A percentile compares a stretch with the other conserved stretches of the same genome.
phyloP scores from a whole-genome alignment of 2,329 filamentous ascomycete species.

The Cladosporium sp. region DNA sequence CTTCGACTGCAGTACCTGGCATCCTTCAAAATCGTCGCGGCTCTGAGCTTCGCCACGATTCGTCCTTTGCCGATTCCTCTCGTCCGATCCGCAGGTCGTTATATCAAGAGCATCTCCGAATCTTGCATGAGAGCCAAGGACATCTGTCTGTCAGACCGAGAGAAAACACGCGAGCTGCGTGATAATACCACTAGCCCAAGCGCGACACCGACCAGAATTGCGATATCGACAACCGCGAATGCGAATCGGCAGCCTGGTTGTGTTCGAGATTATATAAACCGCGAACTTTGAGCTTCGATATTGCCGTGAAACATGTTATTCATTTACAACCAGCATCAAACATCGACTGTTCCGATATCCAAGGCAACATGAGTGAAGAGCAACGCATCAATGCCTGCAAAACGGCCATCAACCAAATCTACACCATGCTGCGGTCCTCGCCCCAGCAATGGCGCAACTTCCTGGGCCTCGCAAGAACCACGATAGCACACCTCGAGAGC shows the following conservation, averaged over 20 bases:
- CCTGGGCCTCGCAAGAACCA: conserved; percentile 33
- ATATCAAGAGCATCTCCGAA: not conserved
- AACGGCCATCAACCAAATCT: conserved; percentile 31
- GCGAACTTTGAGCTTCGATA: no score
- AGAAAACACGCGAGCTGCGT: not conserved
- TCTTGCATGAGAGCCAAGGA: not conserved
- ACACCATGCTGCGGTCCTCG: conserved; percentile 29
- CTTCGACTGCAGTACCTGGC: no score
- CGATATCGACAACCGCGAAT: not conserved
- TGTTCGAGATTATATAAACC: not conserved
- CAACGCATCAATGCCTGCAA: conserved; percentile 28
- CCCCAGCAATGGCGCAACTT: conserved; percentile 27
- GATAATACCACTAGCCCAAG: not conserved
- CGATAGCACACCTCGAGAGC: conserved; percentile 37
- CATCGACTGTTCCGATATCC: not conserved
- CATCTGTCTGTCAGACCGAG: not conserved
- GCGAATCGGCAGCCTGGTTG: not conserved
- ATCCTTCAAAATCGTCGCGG: not conserved
- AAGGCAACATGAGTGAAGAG: conserved; percentile 23
- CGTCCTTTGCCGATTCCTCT: no score
- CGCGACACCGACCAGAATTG: not conserved
- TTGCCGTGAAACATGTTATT: no score
- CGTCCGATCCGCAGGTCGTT: no score
- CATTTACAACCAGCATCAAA: not conserved
- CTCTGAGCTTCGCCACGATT: no score